A percentile compares a stretch with the other conserved stretches of the same genome.
Conservation (phyloP, 495 filamentous ascomycete genomes). For the Penicillium nucicola region DNA sequence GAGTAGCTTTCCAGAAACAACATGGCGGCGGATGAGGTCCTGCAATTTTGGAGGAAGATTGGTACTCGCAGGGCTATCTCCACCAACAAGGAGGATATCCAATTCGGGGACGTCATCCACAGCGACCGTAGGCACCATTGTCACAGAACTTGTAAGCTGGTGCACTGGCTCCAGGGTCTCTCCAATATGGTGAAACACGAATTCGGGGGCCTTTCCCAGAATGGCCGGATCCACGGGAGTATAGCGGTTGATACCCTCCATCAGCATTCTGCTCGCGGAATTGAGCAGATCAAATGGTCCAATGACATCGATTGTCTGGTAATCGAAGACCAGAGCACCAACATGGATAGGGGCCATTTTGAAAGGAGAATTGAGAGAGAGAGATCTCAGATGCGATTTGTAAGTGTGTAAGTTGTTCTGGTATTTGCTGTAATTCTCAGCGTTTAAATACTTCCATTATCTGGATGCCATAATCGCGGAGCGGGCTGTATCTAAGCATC, state of each 20-base stretch:
- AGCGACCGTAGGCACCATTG: conserved; percentile 22
- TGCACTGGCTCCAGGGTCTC: conserved; percentile 26
- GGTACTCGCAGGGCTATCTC: conserved; percentile 10
- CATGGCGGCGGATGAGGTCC: conserved; percentile 23
- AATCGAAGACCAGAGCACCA: conserved; percentile 21
- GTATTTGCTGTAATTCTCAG: background rate
- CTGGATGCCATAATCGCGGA: background rate
- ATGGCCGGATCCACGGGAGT: conserved; percentile 2
- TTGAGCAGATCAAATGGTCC: conserved; percentile 31
- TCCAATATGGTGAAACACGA: conserved; percentile 31
- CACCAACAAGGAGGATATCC: conserved; percentile 27
- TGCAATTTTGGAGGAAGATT: conserved; percentile 14
- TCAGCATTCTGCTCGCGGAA: conserved; percentile 13
- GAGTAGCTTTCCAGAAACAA: conserved; percentile 18
- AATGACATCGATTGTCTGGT: conserved; percentile 32
- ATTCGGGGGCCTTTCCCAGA: conserved; percentile 19
- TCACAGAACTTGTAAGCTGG: conserved; percentile 16
- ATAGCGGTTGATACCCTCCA: conserved; percentile 10
- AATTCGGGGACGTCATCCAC: conserved; percentile 24
- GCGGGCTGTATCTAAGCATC: background rate
- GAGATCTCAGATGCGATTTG: background rate
- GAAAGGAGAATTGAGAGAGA: background rate
- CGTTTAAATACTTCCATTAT: background rate
- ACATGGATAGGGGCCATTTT: conserved; percentile 27
- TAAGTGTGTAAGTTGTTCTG: background rate